These are phyloP conservation scores for Pythium vanterpoolii DNA, from an alignment of 352 stramenopile genomes.

Conservation along the genomic window DNA sequence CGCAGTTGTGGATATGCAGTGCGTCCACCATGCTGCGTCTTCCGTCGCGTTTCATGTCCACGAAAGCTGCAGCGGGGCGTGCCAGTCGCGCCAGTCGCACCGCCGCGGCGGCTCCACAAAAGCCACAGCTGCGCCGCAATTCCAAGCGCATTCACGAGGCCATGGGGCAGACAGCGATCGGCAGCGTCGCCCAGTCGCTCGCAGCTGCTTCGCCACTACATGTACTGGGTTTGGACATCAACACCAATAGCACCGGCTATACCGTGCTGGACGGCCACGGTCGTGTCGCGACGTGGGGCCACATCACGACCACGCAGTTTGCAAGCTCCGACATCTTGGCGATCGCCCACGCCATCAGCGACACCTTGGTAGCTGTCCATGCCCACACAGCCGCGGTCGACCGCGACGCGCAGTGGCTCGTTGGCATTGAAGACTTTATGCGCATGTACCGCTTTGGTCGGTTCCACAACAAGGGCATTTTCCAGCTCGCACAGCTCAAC, in stretches of 20 bases:
- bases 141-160: conserved; percentile 47
- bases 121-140: conserved; percentile 18
- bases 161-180: conserved; percentile 31
- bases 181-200: conserved; percentile 12
- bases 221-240: conserved; percentile 78
- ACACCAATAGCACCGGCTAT: conserved; percentile 82
- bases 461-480: conserved; percentile 83
- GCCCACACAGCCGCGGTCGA: background rate
- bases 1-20: background rate
- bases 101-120: background rate
- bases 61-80: background rate
- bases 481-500: conserved; percentile 85
- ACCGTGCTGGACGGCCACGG: conserved; percentile 52
- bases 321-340: conserved; percentile 59
- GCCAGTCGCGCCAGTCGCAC: background rate
- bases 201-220: conserved; percentile 31
- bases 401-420: conserved; percentile 36
- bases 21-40: background rate
- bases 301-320: conserved; percentile 60
- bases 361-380: conserved; percentile 35
- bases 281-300: conserved; percentile 50
- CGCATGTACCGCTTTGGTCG: conserved; percentile 70
- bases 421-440: conserved; percentile 87
- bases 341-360: conserved; percentile 53
- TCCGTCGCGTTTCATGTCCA: background rate